phyloP scores from a whole-genome alignment of 805 yeast genomes.

The Saccharomycopsis microspora region DNA sequence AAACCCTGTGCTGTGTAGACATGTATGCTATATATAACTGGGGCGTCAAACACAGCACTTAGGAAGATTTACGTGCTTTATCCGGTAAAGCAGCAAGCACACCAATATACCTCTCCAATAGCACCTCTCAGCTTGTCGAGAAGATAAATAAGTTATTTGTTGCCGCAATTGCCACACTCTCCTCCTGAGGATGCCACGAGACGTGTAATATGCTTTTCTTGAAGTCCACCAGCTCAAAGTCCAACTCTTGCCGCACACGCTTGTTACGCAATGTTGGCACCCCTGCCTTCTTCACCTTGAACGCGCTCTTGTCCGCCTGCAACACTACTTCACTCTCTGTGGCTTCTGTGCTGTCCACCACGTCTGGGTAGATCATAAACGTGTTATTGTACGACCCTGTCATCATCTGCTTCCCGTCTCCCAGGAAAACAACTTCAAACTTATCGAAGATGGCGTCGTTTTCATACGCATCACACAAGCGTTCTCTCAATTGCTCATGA shows the following conservation, averaged over 20 bases:
- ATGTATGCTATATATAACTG: no score
- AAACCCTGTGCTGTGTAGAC: no score
- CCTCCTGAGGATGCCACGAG: constrained; percentile 98
- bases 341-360: constrained; percentile 27
- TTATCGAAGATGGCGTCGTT: constrained; percentile 97
- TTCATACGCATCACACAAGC: constrained; percentile 94
- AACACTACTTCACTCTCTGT: constrained; percentile 57
- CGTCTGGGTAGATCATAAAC: constrained; percentile 93
- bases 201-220: constrained; percentile 88
- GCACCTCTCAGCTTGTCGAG: constrained; percentile 46
- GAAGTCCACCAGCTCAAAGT: constrained; percentile 60
- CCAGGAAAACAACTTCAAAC: constrained; percentile 91
- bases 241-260: constrained; percentile 24
- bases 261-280: constrained; percentile 30
- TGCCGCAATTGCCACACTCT: constrained; percentile 95
- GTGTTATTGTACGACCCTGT: constrained; percentile 96
- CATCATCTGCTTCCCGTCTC: constrained; percentile 86
- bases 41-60: no score
- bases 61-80: no score
- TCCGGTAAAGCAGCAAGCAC: no score
- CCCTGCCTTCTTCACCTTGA: constrained; percentile 64
- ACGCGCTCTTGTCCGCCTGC: constrained; percentile 97
- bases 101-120: neutral
- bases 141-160: constrained; percentile 87
- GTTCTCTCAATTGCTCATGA: constrained; percentile 88